phyloP scores from a whole-genome alignment of 2,329 filamentous ascomycete species.

The Diaporthe citrichinensis region DNA sequence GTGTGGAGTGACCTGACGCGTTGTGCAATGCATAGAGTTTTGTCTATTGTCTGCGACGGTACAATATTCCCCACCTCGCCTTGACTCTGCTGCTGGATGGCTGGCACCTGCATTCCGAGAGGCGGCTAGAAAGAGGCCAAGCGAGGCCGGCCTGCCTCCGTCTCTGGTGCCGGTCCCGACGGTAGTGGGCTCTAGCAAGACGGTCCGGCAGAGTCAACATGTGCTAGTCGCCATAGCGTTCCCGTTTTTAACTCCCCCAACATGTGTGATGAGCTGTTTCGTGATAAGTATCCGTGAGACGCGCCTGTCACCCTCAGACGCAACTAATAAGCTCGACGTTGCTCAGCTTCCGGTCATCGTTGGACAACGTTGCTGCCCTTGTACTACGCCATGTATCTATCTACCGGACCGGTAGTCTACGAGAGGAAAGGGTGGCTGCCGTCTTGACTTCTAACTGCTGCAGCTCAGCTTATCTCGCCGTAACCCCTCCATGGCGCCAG shows the following conservation, averaged over 20 bases:
- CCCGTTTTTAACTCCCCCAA: not conserved
- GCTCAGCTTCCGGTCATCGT: not conserved
- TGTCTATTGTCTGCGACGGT: slow-evolving; percentile 12
- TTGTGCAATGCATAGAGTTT: slow-evolving; percentile 32
- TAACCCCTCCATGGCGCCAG: not conserved
- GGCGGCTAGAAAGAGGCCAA: not conserved
- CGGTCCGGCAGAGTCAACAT: slow-evolving; percentile 16
- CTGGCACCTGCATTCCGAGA: slow-evolving; percentile 14
- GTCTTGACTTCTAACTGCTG: not conserved
- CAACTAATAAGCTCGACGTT: not conserved
- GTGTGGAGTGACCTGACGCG: not conserved
- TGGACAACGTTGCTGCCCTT: not conserved
- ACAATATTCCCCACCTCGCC: slow-evolving; percentile 7
- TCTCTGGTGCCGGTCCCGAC: slow-evolving; percentile 21
- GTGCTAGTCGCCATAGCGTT: not conserved
- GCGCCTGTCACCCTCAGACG: slow-evolving; percentile 13
- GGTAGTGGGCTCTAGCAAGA: not conserved
- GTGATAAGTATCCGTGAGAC: slow-evolving; percentile 17
- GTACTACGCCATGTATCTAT: not conserved
- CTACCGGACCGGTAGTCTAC: not conserved
- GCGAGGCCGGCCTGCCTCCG: slow-evolving; percentile 5
- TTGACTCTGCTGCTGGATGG: not conserved
- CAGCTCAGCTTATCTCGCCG: not conserved
- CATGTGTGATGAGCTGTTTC: not conserved
- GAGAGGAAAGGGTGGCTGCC: not conserved